phyloP scores from a whole-genome alignment of 2,329 filamentous ascomycete genomes.

The Cordyceps farinosa region DNA sequence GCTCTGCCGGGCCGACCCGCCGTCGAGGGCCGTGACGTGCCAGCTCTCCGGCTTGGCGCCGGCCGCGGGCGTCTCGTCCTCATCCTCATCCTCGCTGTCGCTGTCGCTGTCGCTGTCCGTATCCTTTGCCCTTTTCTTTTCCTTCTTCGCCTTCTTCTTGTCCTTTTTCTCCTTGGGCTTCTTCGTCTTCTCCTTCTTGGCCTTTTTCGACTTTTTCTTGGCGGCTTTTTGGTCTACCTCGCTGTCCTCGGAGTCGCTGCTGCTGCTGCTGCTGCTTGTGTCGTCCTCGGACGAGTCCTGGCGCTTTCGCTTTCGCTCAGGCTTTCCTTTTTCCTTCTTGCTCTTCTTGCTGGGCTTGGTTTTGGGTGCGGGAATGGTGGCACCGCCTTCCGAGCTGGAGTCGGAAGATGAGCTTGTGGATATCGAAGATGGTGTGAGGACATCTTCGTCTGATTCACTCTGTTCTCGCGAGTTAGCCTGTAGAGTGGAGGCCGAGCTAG shows the following conservation, averaged over 20 bases:
- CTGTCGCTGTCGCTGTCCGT: neutral
- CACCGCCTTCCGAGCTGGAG: slow-evolving; percentile 25
- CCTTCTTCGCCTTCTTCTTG: slow-evolving; percentile 22
- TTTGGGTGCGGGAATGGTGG: slow-evolving; percentile 14
- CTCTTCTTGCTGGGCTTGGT: slow-evolving; percentile 19
- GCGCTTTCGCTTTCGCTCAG: slow-evolving; percentile 18
- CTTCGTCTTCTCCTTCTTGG: slow-evolving; percentile 24
- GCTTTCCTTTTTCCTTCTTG: slow-evolving; percentile 20
- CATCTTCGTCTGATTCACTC: slow-evolving; percentile 5
- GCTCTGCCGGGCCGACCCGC: slow-evolving; percentile 47
- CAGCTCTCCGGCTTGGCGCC: slow-evolving; percentile 40
- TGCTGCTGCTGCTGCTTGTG: neutral
- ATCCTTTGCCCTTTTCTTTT: slow-evolving; percentile 21
- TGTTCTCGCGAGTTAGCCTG: neutral
- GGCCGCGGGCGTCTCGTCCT: slow-evolving; percentile 19
- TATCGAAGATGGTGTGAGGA: neutral
- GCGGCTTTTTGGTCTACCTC: slow-evolving; percentile 14
- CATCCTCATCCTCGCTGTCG: slow-evolving; percentile 26
- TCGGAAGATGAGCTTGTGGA: slow-evolving; percentile 12
- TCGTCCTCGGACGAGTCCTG: slow-evolving; percentile 7
- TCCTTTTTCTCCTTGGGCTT: slow-evolving; percentile 20
- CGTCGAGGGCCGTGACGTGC: slow-evolving; percentile 51
- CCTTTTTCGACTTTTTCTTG: neutral
- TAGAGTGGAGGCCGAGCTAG: neutral
- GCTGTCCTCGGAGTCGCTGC: slow-evolving; percentile 17